These are phyloP conservation scores for Hypoxylon lienhwacheense DNA, from an alignment of 495 filamentous ascomycete species.

Conservation along the genomic window DNA sequence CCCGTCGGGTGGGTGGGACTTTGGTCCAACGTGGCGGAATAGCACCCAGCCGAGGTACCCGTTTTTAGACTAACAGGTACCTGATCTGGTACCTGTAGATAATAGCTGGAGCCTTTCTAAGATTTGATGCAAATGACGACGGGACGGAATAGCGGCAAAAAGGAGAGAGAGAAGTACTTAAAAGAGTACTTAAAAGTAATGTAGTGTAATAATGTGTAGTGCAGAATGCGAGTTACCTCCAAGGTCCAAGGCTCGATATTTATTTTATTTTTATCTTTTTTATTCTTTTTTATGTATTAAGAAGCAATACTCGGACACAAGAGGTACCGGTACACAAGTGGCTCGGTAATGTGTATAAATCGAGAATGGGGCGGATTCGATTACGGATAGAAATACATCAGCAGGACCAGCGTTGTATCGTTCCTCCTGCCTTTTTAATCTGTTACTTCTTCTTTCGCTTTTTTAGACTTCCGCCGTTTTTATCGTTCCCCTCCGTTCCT, in stretches of 20 bases:
- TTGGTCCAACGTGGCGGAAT: constrained; percentile 22
- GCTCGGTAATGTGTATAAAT: too few species aligned
- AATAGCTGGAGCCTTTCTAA: too few species aligned
- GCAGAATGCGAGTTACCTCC: too few species aligned
- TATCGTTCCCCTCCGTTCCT: constrained; percentile 7
- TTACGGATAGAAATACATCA: constrained; percentile 18
- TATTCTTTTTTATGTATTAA: too few species aligned
- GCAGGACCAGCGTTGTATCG: constrained; percentile 23
- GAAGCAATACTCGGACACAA: too few species aligned
- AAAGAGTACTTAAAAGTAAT: neutral
- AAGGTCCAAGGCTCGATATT: too few species aligned
- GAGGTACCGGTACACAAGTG: too few species aligned
- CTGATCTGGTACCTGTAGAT: neutral
- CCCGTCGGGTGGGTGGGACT: constrained; percentile 18
- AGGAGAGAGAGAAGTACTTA: neutral
- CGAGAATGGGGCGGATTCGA: neutral
- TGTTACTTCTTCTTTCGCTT: neutral
- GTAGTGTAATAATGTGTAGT: neutral
- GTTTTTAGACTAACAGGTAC: constrained; percentile 16
- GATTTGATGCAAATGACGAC: too few species aligned
- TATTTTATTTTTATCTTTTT: too few species aligned
- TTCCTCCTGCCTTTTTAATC: neutral
- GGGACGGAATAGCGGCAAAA: constrained; percentile 23
- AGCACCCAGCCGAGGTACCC: constrained; percentile 21
- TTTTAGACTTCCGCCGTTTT: constrained; percentile 10